These are phyloP conservation scores for Physcia stellaris DNA, from an alignment of 495 filamentous ascomycete genomes.

Conservation along the genomic window DNA sequence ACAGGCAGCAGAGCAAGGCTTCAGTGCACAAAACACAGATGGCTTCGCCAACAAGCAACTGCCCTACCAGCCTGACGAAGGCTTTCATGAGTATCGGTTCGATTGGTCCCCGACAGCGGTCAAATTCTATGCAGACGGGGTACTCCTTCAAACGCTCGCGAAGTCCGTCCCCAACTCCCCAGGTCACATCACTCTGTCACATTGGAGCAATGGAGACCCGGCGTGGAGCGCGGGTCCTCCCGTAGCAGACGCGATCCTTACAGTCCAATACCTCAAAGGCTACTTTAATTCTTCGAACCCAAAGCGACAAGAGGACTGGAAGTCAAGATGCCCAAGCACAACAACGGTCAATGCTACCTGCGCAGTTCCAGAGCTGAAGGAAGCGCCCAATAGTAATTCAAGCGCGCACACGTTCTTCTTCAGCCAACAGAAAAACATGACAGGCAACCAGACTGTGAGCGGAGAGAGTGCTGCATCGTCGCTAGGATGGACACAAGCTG, in stretches of 20 bases:
- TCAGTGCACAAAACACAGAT: conserved; percentile 39
- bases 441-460: conserved; percentile 44
- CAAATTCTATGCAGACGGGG: conserved; percentile 50
- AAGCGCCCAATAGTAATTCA: conserved; percentile 26
- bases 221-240: conserved; percentile 60
- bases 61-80: conserved; percentile 44
- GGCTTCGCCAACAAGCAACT: conserved; percentile 41
- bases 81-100: conserved; percentile 64
- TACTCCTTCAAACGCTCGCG: conserved; percentile 38
- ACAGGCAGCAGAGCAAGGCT: conserved; percentile 36
- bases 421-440: conserved; percentile 34
- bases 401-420: conserved; percentile 44
- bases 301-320: conserved; percentile 30
- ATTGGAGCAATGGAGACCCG: conserved; percentile 66
- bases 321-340: conserved; percentile 32
- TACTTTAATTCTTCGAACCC: conserved; percentile 59
- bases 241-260: conserved; percentile 39
- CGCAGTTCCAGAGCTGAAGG: conserved; percentile 38
- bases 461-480: no score
- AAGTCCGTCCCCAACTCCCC: conserved; percentile 37
- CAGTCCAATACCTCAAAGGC: conserved; percentile 52
- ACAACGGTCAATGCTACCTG: conserved; percentile 33
- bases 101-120: conserved; percentile 51
- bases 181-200: conserved; percentile 54
- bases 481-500: no score